Evolutionary conservation across 164 flowering plant genomes (phyloP).

Genomic region (Aristolochia contorta): DNA sequence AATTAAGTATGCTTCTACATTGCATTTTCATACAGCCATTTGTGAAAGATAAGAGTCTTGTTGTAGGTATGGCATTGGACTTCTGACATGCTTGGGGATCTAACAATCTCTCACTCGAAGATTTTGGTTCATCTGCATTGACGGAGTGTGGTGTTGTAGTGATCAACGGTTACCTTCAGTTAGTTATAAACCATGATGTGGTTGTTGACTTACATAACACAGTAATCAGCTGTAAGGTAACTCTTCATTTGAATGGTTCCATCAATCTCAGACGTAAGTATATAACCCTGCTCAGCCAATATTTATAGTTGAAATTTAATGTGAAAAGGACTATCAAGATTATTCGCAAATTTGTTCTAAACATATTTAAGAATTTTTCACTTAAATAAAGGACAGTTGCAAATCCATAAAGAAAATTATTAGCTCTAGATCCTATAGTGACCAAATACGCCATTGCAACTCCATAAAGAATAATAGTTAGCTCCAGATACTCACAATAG

Average conservation of each 20-base stretch:
- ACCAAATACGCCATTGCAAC: too few relatives aligned
- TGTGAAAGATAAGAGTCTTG: neutral
- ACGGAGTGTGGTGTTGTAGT: constrained; percentile 67
- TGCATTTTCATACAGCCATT: neutral
- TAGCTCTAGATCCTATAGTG: too few relatives aligned
- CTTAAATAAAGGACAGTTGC: neutral
- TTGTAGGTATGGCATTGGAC: constrained; percentile 79
- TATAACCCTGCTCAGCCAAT: constrained; percentile 60
- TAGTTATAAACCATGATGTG: constrained; percentile 63
- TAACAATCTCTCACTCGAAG: constrained; percentile 77
- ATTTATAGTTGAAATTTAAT: constrained; percentile 4
- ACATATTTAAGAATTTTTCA: too few relatives aligned
- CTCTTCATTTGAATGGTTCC: constrained; percentile 99
- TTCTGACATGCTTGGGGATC: constrained; percentile 94
- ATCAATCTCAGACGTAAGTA: constrained; percentile 95
- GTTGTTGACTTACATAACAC: too few relatives aligned
- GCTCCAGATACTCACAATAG: constrained; percentile 54
- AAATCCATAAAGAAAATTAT: too few relatives aligned
- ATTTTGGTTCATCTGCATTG: constrained; percentile 84
- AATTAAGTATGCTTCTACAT: neutral
- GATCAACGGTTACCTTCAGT: constrained; percentile 88
- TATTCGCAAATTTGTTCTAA: too few relatives aligned
- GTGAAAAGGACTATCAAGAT: constrained; percentile 1
- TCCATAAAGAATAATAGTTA: too few relatives aligned
- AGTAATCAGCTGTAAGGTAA: constrained; percentile 79